Evolutionary conservation across 208 protist genomes (phyloP), one percentile per base, ranked within the genome.

Genomic region (Hexamita inflata): DNA sequence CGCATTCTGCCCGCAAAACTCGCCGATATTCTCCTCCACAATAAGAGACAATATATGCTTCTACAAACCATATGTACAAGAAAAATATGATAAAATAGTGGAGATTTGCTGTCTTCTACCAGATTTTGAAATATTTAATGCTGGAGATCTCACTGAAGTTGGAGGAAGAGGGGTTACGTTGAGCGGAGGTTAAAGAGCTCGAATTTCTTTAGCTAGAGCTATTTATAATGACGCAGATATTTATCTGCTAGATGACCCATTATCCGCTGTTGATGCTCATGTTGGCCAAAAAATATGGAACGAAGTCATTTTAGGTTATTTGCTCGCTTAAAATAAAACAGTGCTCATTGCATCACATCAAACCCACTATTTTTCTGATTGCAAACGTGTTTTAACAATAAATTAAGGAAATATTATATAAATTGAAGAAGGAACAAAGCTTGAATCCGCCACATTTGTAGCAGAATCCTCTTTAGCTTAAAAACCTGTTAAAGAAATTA

Each of bases 101-200:
- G 41, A 58, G 0, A 73, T 73, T 0, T 84, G 79, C 67, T 74
- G 75, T 26, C 83, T 86, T 24, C 0, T 26, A 35, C 13, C 49
- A 0, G 83, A 86, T 75, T 15, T 84, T 0, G 34, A 53, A 24
- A 1, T 64, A 19, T 59, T 80, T 1, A 34, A 78, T 0, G 75
- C 1, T 29, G 82, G 80, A 26, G 77, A 82, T 40, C 35, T 65
- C 41, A 82, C 77, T 24, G 62, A 80, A 11, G 90, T 93, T 76
- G 90, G 89, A 26, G 86, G 91, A 40, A 76, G 80, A 38, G 91
- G 91, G 30, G 82, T 93, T 32, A 92, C 88, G 62, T 73, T 93
- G 9, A 84, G 75, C 9, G 89, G 89, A n/a, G 90, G 90, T 26
- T 87, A 92, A 80, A 88, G 88, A 75, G 74, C 75, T 32, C 78